Conservation (phyloP, 257 asterid genomes). For the Forsythia suspensa region DNA sequence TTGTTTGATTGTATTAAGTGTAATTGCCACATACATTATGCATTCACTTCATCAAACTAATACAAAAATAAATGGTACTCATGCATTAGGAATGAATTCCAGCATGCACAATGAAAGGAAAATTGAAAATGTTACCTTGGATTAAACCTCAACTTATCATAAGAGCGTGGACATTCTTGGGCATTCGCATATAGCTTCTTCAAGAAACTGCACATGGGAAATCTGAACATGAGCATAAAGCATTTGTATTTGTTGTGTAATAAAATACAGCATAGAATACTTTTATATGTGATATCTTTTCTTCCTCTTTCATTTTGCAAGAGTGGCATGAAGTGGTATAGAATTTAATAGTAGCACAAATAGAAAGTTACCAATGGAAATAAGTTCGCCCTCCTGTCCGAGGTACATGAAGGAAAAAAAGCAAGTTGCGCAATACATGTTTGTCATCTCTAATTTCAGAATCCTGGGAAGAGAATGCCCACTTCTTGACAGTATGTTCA, state of each 20-base stretch:
- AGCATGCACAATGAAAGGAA: not conserved
- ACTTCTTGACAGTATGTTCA: slow-evolving; percentile 64
- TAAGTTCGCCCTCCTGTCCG: slow-evolving; percentile 99
- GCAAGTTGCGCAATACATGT: slow-evolving; percentile 73
- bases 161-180: slow-evolving; percentile 92
- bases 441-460: slow-evolving; percentile 58
- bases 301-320: slow-evolving; percentile 5
- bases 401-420: slow-evolving; percentile 94
- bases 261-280: slow-evolving; percentile 1
- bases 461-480: slow-evolving; percentile 76
- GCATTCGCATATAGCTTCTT: slow-evolving; percentile 69
- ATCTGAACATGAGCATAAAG: slow-evolving; percentile 7
- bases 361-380: slow-evolving; percentile 66
- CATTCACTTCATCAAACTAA: slow-evolving; percentile 8
- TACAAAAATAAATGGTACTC: not conserved
- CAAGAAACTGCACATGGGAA: slow-evolving; percentile 65
- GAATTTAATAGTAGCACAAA: slow-evolving; percentile 5
- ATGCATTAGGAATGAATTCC: slow-evolving; percentile 10
- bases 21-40: not conserved
- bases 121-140: slow-evolving; percentile 59
- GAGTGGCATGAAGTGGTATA: slow-evolving; percentile 1
- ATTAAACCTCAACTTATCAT: slow-evolving; percentile 85
- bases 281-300: not conserved
- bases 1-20: slow-evolving; percentile 6
- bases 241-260: slow-evolving; percentile 17